Base-by-base conservation (phyloP, 208 protist genomes). In the Trypanosoma melophagium region DNA sequence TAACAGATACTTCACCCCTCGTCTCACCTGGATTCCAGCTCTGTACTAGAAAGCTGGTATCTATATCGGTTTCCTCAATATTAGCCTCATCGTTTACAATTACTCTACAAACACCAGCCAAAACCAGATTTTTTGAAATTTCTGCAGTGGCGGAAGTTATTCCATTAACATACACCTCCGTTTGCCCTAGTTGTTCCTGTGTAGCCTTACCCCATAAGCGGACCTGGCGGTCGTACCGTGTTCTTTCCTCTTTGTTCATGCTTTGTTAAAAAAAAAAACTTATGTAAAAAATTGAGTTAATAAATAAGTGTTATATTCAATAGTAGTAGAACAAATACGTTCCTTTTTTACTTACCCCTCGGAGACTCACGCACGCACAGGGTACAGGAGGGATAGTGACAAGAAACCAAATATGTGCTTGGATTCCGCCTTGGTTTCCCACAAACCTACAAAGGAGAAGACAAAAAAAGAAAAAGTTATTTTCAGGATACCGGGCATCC, bases 151-250 rank as follows among this genome's bases (percentile, higher is more conserved):
- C 80, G 14, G 89, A 86, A 10, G 44, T 65, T 38, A 95, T 40
- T 63, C 88, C 89, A 44, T 65, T 49, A 8, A 97, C 42, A 8
- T 71, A 60, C 7, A 97, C 75, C 51, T 74, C 63, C 10, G 89
- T 87, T 42, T 69, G 47, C 69, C 66, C 83, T 52, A 98, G 80
- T 14, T 85, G 87, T 74, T 96, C 73, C 77, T 98, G 95, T 14
- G 91, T 85, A 17, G 86, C 79, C 53, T 86, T 83, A 38, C 95
- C 95, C 94, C 95, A 98, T 60, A 98, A 72, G 13, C 95, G 84
- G 8, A 98, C 88, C 66, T 98, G 95, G 24, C 95, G 84, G 71
- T 98, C 95, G 66, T 98, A 98, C n/a, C 90, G 81, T 19, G 83
- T 77, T 44, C 74, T 74, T 69, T 94, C 90, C 7, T 81, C 87